phyloP scores from a whole-genome alignment of 345 rosid species.

The Arabis alpina region DNA sequence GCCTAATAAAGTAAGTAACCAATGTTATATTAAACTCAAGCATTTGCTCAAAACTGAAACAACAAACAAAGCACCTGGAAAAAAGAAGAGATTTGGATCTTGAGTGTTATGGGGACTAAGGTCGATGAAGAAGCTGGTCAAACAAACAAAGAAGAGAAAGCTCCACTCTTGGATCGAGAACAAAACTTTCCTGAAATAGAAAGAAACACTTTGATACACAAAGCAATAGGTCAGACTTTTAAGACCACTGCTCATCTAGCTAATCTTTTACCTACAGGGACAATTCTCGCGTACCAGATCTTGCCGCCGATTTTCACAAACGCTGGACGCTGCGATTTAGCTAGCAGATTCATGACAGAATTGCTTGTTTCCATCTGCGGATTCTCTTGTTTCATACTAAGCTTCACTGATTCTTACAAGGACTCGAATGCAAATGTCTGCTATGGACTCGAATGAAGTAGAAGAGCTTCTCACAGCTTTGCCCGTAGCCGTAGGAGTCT shows the following conservation, averaged over 20 bases:
- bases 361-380: conserved; percentile 67
- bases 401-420: conserved; percentile 77
- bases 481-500: conserved; percentile 76
- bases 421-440: conserved; percentile 70
- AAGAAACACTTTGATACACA: conserved; percentile 57
- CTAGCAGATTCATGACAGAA: conserved; percentile 58
- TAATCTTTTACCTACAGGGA: conserved; percentile 83
- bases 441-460: conserved; percentile 63
- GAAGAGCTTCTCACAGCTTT: conserved; percentile 68
- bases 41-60: conserved; percentile 30
- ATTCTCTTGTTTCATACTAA: conserved; percentile 64
- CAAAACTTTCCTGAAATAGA: conserved; percentile 44
- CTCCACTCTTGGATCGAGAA: conserved; percentile 33
- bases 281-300: conserved; percentile 85
- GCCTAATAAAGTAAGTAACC: conserved; percentile 2
- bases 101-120: conserved; percentile 31
- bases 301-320: conserved; percentile 74
- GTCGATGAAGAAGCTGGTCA: conserved; percentile 37
- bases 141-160: conserved; percentile 15
- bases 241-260: conserved; percentile 84
- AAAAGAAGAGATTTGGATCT: conserved; percentile 12
- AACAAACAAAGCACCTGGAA: neutral
- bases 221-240: conserved; percentile 77
- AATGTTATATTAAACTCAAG: conserved; percentile 10
- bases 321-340: conserved; percentile 66